Conservation (phyloP, 1,284 basidiomycete genomes). For the Takashimella koratensis region DNA sequence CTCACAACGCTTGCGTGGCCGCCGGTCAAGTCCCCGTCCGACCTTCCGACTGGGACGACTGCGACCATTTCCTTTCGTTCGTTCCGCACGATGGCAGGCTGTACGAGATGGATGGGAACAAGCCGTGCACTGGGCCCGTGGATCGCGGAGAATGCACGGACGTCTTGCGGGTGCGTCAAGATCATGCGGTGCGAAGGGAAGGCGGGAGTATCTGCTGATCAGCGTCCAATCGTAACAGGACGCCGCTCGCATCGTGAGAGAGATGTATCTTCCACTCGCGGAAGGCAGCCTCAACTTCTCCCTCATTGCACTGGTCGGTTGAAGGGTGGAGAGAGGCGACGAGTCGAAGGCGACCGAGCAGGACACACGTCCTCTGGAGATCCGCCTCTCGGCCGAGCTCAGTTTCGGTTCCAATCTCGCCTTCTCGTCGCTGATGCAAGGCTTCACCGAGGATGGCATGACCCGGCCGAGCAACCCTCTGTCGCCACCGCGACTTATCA, state of each 20-base stretch:
- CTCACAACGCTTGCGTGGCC: conserved; percentile 14
- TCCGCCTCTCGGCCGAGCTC: too few species aligned
- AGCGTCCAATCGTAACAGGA: too few species aligned
- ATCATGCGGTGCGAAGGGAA: not conserved
- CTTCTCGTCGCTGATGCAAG: too few species aligned
- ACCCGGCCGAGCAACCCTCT: too few species aligned
- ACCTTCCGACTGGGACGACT: conserved; percentile 19
- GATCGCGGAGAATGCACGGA: conserved; percentile 12
- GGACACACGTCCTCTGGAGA: too few species aligned
- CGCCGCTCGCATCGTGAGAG: conserved; percentile 15
- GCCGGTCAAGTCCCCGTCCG: conserved; percentile 17
- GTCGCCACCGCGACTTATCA: too few species aligned
- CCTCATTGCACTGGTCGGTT: conserved; percentile 17
- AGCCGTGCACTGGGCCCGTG: conserved; percentile 16
- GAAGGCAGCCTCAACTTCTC: conserved; percentile 19
- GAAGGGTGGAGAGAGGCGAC: not conserved
- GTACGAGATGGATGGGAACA: conserved; percentile 24
- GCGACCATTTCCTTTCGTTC: conserved; percentile 25
- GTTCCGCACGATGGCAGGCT: conserved; percentile 9
- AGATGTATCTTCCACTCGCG: conserved; percentile 20
- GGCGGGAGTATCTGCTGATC: too few species aligned
- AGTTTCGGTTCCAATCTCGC: too few species aligned
- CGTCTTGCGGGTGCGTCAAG: conserved; percentile 11
- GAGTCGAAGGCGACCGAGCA: not conserved
- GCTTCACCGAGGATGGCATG: too few species aligned